Evolutionary conservation across 2,329 filamentous ascomycete genomes (phyloP), one percentile per base, ranked within the genome.

Genomic region (Alternaria hordeiaustralica): DNA sequence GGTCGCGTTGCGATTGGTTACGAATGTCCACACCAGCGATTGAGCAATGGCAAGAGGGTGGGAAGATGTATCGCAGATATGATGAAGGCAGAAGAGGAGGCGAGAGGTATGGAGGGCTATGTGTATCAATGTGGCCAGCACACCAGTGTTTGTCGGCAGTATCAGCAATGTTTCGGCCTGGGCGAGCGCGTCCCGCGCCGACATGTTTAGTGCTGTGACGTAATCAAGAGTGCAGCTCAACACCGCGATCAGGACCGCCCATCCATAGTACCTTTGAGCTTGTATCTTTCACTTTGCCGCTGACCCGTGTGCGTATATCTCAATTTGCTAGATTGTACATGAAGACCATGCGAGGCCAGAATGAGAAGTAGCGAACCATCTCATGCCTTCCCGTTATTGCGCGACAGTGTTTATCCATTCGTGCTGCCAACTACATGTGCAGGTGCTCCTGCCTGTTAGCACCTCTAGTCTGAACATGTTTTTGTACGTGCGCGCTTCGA

Each of bases 211-310:
- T 20, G 20, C 30, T 21, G 54, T 61, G 62, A 64, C 58, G 54
- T 64, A 62, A 64, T 64, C 30, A 58, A 62, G 26, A n/a, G 43
- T 51, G 62, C 58, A 58, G 50, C 62, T 54, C 49, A 23, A 64
- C 58, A 33, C 53, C 53, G 53, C 43, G 43, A 55, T 54, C 59
- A 55, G 30, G 41, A 49, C 28, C 55, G 58, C 26, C 12, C 20
- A 20, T 44, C 44, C 50, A 60, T 54, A 55, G 58, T 36, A 49
- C 20, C 25, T 25, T n/a, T 18, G 36, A 23, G 12, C 8, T 23
- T 51, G 49, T 15, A 36, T 15, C 28, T n/a, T 21, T 41, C 36
- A 41, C 36, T 41, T 11, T 41, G n/a, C 36, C 36, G 36, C 9
- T 41, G 36, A 18, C 15, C 36, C 36, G 36, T 41, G 15, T 23